These are phyloP conservation scores for Yamadazyma kanchanaburiensis DNA, from an alignment of 1,139 yeast species.

Conservation along the genomic window DNA sequence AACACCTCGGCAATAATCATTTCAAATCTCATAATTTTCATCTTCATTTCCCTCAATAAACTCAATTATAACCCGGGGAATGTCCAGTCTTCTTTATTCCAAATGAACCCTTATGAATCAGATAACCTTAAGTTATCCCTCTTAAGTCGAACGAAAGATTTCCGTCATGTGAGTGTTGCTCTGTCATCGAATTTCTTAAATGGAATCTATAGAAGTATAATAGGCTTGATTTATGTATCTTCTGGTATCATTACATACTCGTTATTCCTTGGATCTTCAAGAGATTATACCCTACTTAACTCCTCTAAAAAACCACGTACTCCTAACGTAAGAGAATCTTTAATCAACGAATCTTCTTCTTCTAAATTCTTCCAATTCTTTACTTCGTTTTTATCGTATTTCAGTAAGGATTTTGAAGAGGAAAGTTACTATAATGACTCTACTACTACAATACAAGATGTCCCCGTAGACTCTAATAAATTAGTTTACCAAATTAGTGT, in stretches of 20 bases:
- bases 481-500: constrained; percentile 52
- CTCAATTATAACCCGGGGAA: constrained; percentile 13
- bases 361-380: constrained; percentile 7
- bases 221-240: constrained; percentile 6
- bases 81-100: constrained; percentile 11
- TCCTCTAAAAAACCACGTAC: constrained; percentile 17
- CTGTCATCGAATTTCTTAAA: not conserved
- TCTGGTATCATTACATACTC: constrained; percentile 27
- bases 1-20: constrained; percentile 33
- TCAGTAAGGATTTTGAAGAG: constrained; percentile 8
- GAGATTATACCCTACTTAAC: constrained; percentile 40
- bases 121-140: constrained; percentile 25
- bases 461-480: constrained; percentile 17
- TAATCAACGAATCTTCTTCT: constrained; percentile 5
- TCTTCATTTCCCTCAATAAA: constrained; percentile 16
- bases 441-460: constrained; percentile 12
- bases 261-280: constrained; percentile 26
- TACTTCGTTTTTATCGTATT: constrained; percentile 6
- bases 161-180: not conserved
- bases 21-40: constrained; percentile 32
- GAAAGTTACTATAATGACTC: constrained; percentile 15
- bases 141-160: constrained; percentile 3
- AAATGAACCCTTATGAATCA: constrained; percentile 12
- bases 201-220: constrained; percentile 1
- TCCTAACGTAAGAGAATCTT: constrained; percentile 7